These are phyloP conservation scores for Carex littledalei DNA, from an alignment of 176 grass and related monocot genomes.

Conservation along the genomic window DNA sequence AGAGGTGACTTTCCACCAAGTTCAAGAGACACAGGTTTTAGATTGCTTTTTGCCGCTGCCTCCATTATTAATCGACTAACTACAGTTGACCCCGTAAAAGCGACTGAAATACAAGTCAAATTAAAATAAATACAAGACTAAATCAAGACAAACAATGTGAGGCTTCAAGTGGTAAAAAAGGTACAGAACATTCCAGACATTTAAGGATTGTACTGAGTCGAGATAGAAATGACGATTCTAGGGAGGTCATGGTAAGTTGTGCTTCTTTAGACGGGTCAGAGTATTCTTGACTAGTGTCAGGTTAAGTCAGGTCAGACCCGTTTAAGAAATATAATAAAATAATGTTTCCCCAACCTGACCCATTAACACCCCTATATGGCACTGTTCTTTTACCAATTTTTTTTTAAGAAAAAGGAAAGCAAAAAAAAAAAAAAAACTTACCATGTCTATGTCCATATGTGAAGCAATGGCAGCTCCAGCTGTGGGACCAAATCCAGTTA, in stretches of 20 bases:
- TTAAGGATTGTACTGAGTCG: background rate
- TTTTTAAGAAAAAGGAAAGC: background rate
- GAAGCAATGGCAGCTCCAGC: slow-evolving; percentile 53
- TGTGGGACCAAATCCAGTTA: slow-evolving; percentile 47
- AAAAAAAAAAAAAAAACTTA: background rate
- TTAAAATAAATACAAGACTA: background rate
- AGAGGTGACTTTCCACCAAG: slow-evolving; percentile 51
- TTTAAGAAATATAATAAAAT: no score
- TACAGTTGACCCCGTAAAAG: slow-evolving; percentile 47
- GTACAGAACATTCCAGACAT: background rate
- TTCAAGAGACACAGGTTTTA: slow-evolving; percentile 54
- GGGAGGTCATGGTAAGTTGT: background rate
- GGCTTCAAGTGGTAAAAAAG: background rate
- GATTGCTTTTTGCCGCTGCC: slow-evolving; percentile 47
- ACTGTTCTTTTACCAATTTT: background rate
- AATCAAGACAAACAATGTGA: background rate
- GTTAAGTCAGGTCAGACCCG: no score
- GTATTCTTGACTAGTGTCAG: no score
- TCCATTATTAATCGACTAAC: slow-evolving; percentile 52
- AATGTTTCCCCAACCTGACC: no score
- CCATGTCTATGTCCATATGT: slow-evolving; percentile 57
- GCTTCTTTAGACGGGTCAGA: background rate
- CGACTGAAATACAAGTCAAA: slow-evolving; percentile 10
- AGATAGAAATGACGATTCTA: background rate
- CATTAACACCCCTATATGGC: background rate